These are phyloP conservation scores for Daedaleopsis sinensis DNA, from an alignment of 768 basidiomycete species.

Conservation along the genomic window DNA sequence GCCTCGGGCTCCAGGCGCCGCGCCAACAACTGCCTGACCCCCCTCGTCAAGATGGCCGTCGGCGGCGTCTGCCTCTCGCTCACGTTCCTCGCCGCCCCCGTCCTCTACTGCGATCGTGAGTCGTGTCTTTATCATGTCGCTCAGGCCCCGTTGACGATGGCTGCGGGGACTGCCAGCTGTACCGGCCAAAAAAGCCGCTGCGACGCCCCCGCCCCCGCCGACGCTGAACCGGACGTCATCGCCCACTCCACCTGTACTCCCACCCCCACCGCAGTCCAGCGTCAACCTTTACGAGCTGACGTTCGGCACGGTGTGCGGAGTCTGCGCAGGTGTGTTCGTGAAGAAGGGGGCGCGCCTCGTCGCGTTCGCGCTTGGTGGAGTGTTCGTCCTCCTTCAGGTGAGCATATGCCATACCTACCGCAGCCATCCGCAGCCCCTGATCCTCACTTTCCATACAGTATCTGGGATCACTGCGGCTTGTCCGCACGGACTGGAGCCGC, in stretches of 20 bases:
- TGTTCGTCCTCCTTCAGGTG: conserved; percentile 91
- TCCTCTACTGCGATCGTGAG: conserved; percentile 57
- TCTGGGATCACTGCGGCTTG: conserved; percentile 67
- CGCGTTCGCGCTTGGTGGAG: conserved; percentile 87
- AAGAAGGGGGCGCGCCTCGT: conserved; percentile 90
- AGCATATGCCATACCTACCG: conserved; percentile 21
- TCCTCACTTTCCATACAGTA: conserved; percentile 53
- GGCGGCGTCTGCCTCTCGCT: conserved; percentile 50
- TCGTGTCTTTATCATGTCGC: conserved; percentile 19
- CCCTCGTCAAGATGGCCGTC: conserved; percentile 29
- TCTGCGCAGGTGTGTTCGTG: conserved; percentile 91
- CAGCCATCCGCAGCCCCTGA: neutral
- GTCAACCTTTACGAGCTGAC: conserved; percentile 81
- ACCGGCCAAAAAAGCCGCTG: conserved; percentile 3
- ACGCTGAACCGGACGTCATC: conserved; percentile 8
- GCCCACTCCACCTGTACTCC: conserved; percentile 28
- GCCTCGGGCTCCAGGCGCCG: neutral
- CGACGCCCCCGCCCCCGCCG: neutral
- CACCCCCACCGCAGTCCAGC: conserved; percentile 68
- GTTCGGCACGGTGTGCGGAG: conserved; percentile 86
- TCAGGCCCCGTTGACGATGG: too few species aligned
- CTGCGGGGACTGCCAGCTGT: neutral
- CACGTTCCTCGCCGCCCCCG: conserved; percentile 36
- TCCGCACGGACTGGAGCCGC: conserved; percentile 82
- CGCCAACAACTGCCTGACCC: too few species aligned